These are phyloP conservation scores for Rubroshorea leprosula DNA, from an alignment of 345 rosid genomes.

Conservation along the genomic window DNA sequence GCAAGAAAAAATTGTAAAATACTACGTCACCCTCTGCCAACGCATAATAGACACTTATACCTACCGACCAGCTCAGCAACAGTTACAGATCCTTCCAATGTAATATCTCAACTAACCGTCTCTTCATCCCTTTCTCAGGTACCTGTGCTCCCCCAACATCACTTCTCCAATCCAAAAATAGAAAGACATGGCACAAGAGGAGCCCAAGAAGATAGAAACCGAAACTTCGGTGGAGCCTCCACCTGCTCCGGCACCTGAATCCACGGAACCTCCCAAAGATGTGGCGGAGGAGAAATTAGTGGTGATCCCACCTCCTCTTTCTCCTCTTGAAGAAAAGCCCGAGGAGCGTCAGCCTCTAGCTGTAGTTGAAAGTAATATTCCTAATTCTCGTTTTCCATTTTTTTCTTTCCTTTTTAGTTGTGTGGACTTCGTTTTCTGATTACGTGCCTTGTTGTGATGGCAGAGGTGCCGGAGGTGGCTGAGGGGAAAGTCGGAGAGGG, in stretches of 20 bases:
- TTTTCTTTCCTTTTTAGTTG: background rate
- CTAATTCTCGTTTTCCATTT: background rate
- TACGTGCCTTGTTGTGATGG: background rate
- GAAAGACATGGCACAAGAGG: conserved; percentile 44
- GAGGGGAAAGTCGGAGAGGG: conserved; percentile 35
- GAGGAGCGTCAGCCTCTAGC: conserved; percentile 27
- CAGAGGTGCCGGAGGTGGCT: conserved; percentile 38
- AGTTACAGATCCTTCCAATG: background rate
- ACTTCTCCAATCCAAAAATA: background rate
- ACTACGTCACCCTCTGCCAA: background rate
- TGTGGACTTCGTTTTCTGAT: background rate
- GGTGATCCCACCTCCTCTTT: conserved; percentile 20
- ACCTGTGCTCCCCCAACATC: too few relatives aligned
- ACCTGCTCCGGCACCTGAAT: conserved; percentile 15
- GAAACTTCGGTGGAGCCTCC: conserved; percentile 22
- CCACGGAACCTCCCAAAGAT: conserved; percentile 28
- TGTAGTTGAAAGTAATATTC: conserved; percentile 30
- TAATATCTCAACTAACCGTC: background rate
- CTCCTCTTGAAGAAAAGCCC: conserved; percentile 26
- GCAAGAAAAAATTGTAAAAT: background rate
- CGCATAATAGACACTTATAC: background rate
- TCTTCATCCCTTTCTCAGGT: background rate
- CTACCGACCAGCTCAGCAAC: background rate
- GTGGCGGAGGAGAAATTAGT: conserved; percentile 39
- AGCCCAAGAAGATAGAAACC: conserved; percentile 39